Conservation (phyloP, 163 green algal genomes). For the Scenedesmus sp. region DNA sequence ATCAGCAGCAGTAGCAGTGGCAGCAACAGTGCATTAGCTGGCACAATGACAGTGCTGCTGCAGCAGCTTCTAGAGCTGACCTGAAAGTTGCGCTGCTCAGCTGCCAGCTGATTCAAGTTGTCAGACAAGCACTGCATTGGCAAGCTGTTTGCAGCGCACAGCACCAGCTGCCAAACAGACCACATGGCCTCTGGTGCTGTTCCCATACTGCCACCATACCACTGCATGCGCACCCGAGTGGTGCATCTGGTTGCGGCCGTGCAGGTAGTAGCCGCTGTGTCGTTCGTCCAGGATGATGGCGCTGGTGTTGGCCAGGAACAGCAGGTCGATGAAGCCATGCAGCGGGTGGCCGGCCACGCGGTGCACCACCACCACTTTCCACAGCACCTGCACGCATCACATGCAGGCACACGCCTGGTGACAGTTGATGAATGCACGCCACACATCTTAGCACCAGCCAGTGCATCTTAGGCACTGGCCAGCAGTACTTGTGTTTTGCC, state of each 20-base stretch:
- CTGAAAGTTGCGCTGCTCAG: not conserved
- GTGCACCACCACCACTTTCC: conserved; percentile 65
- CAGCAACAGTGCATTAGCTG: not conserved
- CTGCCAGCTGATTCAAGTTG: not conserved
- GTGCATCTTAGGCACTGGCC: too few species aligned
- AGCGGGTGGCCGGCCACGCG: conserved; percentile 73
- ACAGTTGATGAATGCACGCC: too few species aligned
- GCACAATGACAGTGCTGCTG: not conserved
- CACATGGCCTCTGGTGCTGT: too few species aligned
- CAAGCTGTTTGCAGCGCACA: not conserved
- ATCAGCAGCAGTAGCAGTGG: not conserved
- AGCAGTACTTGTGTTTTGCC: too few species aligned
- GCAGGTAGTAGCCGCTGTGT: conserved; percentile 81
- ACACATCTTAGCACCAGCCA: too few species aligned
- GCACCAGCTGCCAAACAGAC: not conserved
- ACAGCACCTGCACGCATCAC: conserved; percentile 60
- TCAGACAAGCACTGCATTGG: not conserved
- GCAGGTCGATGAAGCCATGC: conserved; percentile 79
- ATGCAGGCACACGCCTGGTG: conserved; percentile 64
- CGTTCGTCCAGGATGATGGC: conserved; percentile 75
- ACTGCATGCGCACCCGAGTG: conserved; percentile 58
- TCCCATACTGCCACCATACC: too few species aligned
- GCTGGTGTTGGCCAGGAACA: conserved; percentile 82
- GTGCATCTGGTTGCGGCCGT: conserved; percentile 78
- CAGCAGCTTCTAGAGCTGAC: too few species aligned